phyloP scores from a whole-genome alignment of 306 rosid genomes.

The Dryas alaskensis region DNA sequence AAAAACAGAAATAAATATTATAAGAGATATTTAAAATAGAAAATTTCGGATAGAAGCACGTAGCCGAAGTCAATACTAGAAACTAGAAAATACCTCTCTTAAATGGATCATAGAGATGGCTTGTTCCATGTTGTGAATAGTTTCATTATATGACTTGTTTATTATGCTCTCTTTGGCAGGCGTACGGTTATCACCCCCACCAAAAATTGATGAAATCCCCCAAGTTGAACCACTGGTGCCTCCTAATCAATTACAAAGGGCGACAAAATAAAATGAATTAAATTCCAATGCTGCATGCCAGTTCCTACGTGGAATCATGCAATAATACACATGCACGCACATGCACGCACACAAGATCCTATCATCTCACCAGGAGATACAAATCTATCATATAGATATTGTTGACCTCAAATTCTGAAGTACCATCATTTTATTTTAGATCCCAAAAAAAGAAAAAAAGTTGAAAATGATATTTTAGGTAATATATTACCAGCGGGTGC shows the following conservation, averaged over 20 bases:
- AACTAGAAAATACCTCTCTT: conserved; percentile 62
- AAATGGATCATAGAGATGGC: conserved; percentile 71
- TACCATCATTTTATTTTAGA: neutral
- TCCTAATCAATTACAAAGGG: conserved; percentile 43
- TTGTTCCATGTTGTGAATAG: conserved; percentile 61
- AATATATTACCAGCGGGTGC: conserved; percentile 59
- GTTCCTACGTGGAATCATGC: neutral
- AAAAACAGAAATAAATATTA: conserved; percentile 10
- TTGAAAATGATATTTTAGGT: neutral
- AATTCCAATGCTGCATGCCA: neutral
- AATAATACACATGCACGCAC: neutral
- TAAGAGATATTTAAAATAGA: neutral
- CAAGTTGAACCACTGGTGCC: conserved; percentile 58
- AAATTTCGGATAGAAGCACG: conserved; percentile 1
- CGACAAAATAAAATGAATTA: conserved; percentile 11
- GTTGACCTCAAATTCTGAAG: neutral
- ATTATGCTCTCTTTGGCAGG: conserved; percentile 52
- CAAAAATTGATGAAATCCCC: conserved; percentile 96
- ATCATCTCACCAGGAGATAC: neutral
- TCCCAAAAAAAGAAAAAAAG: conserved; percentile 4
- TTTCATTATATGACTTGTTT: conserved; percentile 55
- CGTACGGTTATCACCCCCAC: conserved; percentile 64
- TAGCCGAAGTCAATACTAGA: conserved; percentile 10
- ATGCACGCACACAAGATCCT: neutral
- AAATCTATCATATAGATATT: neutral